Percentiles rank a stretch among this genome's conserved stretches.
Evolutionary conservation across 106 monocot species (phyloP).

Genomic region (Platanthera zijinensis): DNA sequence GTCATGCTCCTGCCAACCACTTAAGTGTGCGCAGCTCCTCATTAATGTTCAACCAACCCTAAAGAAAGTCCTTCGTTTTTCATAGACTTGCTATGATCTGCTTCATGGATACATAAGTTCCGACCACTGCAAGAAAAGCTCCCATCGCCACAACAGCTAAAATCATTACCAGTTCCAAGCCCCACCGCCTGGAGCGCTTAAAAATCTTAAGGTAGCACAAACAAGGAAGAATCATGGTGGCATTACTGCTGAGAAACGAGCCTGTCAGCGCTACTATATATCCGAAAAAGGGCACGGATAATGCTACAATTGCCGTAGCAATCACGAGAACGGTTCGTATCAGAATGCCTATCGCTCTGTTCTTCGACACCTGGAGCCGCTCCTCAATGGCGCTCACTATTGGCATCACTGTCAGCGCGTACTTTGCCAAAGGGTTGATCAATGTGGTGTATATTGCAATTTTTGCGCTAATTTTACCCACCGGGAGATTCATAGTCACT

Average conservation of each 20-base stretch:
- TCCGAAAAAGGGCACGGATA: constrained; percentile 39
- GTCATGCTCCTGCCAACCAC: too few species aligned
- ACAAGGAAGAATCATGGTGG: constrained; percentile 44
- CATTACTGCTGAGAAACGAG: constrained; percentile 31
- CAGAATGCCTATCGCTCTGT: constrained; percentile 7
- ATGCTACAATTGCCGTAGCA: constrained; percentile 28
- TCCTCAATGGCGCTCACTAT: constrained; percentile 29
- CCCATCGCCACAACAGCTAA: constrained; percentile 39
- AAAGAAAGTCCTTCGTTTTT: neutral
- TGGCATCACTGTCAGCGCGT: constrained; percentile 45
- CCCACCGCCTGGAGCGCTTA: constrained; percentile 11
- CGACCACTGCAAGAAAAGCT: constrained; percentile 30
- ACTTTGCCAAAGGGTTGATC: constrained; percentile 48
- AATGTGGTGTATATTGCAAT: constrained; percentile 80
- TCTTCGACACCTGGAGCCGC: constrained; percentile 25
- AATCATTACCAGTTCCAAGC: constrained; percentile 25
- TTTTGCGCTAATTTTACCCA: constrained; percentile 43
- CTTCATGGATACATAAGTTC: constrained; percentile 53
- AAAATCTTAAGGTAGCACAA: constrained; percentile 78
- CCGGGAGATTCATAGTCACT: constrained; percentile 41
- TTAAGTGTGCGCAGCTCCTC: too few species aligned
- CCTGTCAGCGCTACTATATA: constrained; percentile 40
- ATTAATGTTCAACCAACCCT: too few species aligned
- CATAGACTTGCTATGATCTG: constrained; percentile 45
- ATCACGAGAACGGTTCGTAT: constrained; percentile 30